Base-by-base conservation (phyloP, 2,329 filamentous ascomycete genomes). In the Aureobasidium uvarum region DNA sequence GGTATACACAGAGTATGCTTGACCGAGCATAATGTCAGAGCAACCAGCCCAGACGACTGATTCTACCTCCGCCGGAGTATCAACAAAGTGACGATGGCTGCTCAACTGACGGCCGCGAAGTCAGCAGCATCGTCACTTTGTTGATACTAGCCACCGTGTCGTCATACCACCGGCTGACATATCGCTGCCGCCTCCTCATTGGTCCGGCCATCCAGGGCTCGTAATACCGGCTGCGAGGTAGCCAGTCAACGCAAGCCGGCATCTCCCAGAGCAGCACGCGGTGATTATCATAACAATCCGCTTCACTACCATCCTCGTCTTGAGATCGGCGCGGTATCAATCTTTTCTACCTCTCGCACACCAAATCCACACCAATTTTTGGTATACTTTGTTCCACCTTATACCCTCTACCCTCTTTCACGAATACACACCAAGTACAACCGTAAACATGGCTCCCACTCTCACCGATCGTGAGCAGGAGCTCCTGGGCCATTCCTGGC, bases 181-280 rank as follows among this genome's bases (percentile, higher is more conserved):
- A 56, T 28, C 38, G 36, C 36, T 33, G 36, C 36, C 23, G 36
- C 36, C 20, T 41, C 16, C 7, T 41, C 11, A 41, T 56, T 56
- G 6, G 52, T 56, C 36, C 51, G 31, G 51, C n/a, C 8, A 41
- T 11, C 13, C 13, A 8, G 36, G 52, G 36, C 20, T 7, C 36
- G 36, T 25, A 16, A 33, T 56, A 56, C 36, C 52, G 52, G 28
- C 52, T 41, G 52, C 52, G 36, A 41, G 52, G 52, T 56, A 25
- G 52, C 36, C 36, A 25, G 13, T 56, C 36, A 56, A n/a, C 20
- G 20, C 52, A 11, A 5, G 11, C 31, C 51, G 51, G 51, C n/a
- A 38, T 38, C n/a, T 54, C 18, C 33, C 51, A 52, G 20, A 8
- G 11, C 7, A 8, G 10, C 31, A 8, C 50, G 14, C 51, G 31